Base-by-base conservation (phyloP, 2,329 filamentous ascomycete genomes). In the Colletotrichum lentis region DNA sequence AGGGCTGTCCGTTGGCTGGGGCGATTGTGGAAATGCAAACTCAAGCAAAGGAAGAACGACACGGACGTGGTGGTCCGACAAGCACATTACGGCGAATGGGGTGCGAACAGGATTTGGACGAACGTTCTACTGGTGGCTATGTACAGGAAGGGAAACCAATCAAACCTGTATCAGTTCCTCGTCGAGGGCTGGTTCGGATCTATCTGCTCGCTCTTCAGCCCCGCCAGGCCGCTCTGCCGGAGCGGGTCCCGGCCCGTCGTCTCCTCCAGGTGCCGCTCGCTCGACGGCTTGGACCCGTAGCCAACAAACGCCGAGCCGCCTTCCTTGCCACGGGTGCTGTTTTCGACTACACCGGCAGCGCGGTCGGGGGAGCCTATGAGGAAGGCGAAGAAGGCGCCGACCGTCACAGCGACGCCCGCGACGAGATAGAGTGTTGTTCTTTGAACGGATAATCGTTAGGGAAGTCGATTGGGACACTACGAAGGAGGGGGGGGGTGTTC, bases 121-220 rank as follows among this genome's bases (percentile, higher is more conserved):
- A 27, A 27, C 27, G 27, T n/a, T 27, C 1, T 27, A 27, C 8
- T 27, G 27, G 27, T 27, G 27, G 27, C 27, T 27, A 27, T 27
- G 27, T 27, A 1, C 27, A 27, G 1, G 8, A 27, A 1, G 27
- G 27, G 8, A 27, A 27, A 5, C n/a, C 16, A 7, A 7, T 43
- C 8, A 14, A 10, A 7, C 3, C 7, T 12, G 5, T 1, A 14
- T 49, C 24, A 64, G 39, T 65, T 65, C 31, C 20, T 65, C 3
- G 49, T 41, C 18, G 16, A 39, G 16, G 35, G 16, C n/a, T 64
- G 37, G 11, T 58, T 47, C 55, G 62, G 53, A 11, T 64, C 47
- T 41, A 41, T 61, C 63, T 59, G 56, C 22, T 61, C 57, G 49
- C 56, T 65, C 63, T 65, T 65, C n/a, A 61, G 6, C 6, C 56